These are phyloP conservation scores for Cytospora mali DNA, from an alignment of 2,329 filamentous ascomycete species.

Conservation along the genomic window DNA sequence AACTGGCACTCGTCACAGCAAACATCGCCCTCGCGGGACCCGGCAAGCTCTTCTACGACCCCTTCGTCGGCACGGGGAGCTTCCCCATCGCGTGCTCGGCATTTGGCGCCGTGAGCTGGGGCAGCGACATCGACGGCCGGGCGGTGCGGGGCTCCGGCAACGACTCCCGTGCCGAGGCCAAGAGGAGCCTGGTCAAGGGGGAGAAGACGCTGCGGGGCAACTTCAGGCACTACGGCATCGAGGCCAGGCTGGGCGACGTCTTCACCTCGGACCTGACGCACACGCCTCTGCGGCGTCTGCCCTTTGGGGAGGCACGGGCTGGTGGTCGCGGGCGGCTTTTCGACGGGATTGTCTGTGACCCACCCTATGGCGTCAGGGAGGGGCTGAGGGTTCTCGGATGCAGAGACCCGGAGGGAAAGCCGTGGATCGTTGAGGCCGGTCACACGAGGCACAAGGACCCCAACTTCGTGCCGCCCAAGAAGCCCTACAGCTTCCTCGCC, in stretches of 20 bases:
- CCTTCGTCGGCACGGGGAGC: conserved; percentile 92
- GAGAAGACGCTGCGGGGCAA: conserved; percentile 65
- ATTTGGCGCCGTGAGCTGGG: conserved; percentile 81
- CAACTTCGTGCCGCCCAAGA: conserved; percentile 83
- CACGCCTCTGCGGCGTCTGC: conserved; percentile 65
- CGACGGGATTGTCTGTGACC: conserved; percentile 93
- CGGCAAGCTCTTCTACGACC: conserved; percentile 88
- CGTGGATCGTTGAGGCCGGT: conserved; percentile 68
- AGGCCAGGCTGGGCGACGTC: conserved; percentile 68
- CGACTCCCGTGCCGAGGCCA: conserved; percentile 47
- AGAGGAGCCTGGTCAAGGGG: conserved; percentile 28
- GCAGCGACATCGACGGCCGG: conserved; percentile 91
- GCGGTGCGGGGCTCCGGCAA: conserved; percentile 71
- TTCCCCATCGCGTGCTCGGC: conserved; percentile 89
- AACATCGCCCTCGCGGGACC: conserved; percentile 84
- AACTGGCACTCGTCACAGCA: conserved; percentile 86
- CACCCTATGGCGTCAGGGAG: conserved; percentile 93
- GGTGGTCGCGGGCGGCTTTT: conserved; percentile 54
- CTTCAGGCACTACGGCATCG: conserved; percentile 80
- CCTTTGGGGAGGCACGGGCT: conserved; percentile 34
- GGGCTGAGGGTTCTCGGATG: conserved; percentile 85
- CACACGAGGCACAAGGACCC: conserved; percentile 67
- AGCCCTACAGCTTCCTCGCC: conserved; percentile 86
- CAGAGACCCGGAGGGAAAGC: conserved; percentile 64
- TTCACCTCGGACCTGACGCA: conserved; percentile 90